Evolutionary conservation across 768 basidiomycete species (phyloP).

Genomic region (Termitomyces sp.): DNA sequence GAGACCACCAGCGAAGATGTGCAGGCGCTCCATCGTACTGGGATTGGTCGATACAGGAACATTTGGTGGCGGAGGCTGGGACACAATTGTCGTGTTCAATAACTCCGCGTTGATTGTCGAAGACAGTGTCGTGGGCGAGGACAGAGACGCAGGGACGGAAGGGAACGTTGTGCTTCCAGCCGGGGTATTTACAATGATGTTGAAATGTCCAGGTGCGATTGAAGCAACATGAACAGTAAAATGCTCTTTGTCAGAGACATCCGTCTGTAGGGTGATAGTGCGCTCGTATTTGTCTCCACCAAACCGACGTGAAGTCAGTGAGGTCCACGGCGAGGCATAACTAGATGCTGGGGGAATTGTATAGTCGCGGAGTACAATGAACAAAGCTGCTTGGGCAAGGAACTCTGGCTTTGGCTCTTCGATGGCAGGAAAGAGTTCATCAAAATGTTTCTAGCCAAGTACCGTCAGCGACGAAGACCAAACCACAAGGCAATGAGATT

Average conservation of each 20-base stretch:
- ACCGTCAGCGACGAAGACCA: neutral
- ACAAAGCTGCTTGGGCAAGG: conserved; percentile 80
- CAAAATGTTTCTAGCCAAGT: conserved; percentile 68
- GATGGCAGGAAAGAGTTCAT: conserved; percentile 73
- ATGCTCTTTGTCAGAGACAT: conserved; percentile 37
- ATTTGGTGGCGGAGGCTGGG: conserved; percentile 55
- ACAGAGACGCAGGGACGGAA: conserved; percentile 54
- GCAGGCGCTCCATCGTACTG: conserved; percentile 68
- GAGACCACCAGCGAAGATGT: conserved; percentile 62
- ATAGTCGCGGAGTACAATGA: conserved; percentile 63
- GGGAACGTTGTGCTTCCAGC: conserved; percentile 33
- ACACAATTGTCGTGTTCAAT: conserved; percentile 65
- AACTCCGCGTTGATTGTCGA: conserved; percentile 50
- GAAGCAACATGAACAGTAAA: conserved; percentile 39
- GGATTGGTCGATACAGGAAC: conserved; percentile 51
- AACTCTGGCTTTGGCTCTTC: conserved; percentile 55
- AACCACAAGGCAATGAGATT: neutral
- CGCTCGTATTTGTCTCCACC: conserved; percentile 70
- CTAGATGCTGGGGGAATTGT: conserved; percentile 17
- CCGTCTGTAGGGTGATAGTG: conserved; percentile 56
- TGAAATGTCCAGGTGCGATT: conserved; percentile 39
- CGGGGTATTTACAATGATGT: conserved; percentile 44
- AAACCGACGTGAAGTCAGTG: conserved; percentile 72
- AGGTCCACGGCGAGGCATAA: conserved; percentile 59
- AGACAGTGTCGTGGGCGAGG: conserved; percentile 48